Base-by-base conservation (phyloP, 306 rosid species). In the Glycine soja region DNA sequence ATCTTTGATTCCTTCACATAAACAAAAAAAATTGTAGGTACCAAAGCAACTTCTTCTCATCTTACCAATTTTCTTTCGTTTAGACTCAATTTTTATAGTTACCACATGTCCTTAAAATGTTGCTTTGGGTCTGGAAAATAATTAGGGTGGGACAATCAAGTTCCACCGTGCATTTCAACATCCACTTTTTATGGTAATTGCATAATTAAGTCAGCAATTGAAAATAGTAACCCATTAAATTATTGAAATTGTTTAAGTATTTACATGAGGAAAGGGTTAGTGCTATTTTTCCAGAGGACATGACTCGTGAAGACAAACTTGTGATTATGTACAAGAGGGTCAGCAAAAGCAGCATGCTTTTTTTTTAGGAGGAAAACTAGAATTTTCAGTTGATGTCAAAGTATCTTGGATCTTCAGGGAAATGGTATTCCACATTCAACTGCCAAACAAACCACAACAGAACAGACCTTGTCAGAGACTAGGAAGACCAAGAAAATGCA, bases 381-480 rank as follows among this genome's bases (percentile, higher is more conserved):
- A 66, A 74, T 40, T 76, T 84, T 93, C 94, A 96, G 89, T 86
- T 85, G 81, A 96, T 88, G 91, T 80, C 89, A 77, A 90, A 96
- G 88, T 96, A 96, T 76, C 94, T 93, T 11, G 98, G 99, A 88
- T 96, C 93, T 71, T 93, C 99, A 59, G 99, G 99, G 86, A 88
- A 93, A 90, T 96, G 99, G 85, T 92, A 89, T 80, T 93, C 99
- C 92, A 90, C 94, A 48, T 88, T 96, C 90, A 93, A 87, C 99
- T 96, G 99, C 80, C 77, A 92, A 80, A 76, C 0, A 57, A 7
- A 80, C 56, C 70, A 16, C 32, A 82, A 77, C 59, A 84, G 48
- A 64, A 77, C 59, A 84, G 53, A 64, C 72, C 61, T 47, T 61
- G 83, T 80, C 56, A 90, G 82, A 79, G 3, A 32, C 61, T 61